Conservation (phyloP, 176 grass and related monocot genomes). For the Bromus sterilis region DNA sequence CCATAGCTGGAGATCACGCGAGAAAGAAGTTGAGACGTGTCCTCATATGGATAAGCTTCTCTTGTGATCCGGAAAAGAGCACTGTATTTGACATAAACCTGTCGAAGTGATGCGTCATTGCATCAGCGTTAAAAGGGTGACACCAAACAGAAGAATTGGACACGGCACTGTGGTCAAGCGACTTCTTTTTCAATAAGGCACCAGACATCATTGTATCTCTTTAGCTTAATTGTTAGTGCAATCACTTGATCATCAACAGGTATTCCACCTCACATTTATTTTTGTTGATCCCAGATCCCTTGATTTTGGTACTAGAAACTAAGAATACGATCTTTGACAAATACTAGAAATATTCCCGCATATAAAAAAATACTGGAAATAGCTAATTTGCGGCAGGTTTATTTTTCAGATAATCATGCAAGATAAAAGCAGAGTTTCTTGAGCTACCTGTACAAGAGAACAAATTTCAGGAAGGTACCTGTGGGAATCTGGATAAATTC, state of each 20-base stretch:
- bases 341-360: not conserved
- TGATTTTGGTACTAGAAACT: not conserved
- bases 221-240: not conserved
- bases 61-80: slow-evolving; percentile 78
- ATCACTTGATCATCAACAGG: not conserved
- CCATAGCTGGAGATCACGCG: slow-evolving; percentile 49
- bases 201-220: not conserved
- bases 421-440: not conserved
- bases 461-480: slow-evolving; percentile 35
- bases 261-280: not conserved
- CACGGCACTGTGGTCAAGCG: not conserved
- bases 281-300: not conserved
- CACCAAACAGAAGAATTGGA: not conserved
- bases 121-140: not conserved
- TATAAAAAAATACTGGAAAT: not conserved
- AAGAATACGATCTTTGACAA: not conserved
- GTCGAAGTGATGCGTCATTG: slow-evolving; percentile 12
- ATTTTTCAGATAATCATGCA: not conserved
- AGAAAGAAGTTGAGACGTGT: slow-evolving; percentile 57
- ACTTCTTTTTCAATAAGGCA: not conserved
- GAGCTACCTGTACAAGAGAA: not conserved
- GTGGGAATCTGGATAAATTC: slow-evolving; percentile 70
- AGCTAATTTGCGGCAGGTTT: not conserved
- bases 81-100: slow-evolving; percentile 90
- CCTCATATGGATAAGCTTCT: slow-evolving; percentile 69